Conservation (phyloP, 2,329 filamentous ascomycete genomes). For the Elsinoe fawcettii region DNA sequence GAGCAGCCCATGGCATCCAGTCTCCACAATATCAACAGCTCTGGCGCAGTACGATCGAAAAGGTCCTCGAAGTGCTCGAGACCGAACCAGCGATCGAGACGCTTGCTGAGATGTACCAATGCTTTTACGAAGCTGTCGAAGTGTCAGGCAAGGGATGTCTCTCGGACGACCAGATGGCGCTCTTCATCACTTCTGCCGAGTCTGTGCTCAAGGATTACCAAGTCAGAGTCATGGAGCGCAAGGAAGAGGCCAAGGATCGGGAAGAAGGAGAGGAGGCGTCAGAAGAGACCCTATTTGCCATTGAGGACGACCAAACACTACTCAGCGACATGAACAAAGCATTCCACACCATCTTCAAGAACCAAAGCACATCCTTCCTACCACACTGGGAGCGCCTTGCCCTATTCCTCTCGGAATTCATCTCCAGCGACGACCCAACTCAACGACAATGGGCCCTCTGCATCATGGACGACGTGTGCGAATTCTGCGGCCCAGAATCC, state of each 20-base stretch:
- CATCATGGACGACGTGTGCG: conserved; percentile 95
- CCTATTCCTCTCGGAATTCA: conserved; percentile 76
- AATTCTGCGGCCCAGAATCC: conserved; percentile 87
- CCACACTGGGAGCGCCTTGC: conserved; percentile 81
- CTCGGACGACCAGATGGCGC: conserved; percentile 67
- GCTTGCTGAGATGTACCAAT: conserved; percentile 97
- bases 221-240: conserved; percentile 69
- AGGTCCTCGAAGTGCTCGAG: conserved; percentile 84
- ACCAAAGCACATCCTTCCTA: conserved; percentile 78
- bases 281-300: conserved; percentile 79
- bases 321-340: conserved; percentile 99
- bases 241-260: conserved; percentile 74
- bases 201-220: conserved; percentile 90
- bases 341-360: conserved; percentile 98
- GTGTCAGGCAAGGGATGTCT: conserved; percentile 83
- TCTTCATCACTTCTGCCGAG: conserved; percentile 79
- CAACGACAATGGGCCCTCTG: conserved; percentile 98
- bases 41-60: conserved; percentile 79
- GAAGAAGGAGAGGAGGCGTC: conserved; percentile 70
- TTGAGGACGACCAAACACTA: conserved; percentile 94
- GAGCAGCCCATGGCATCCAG: conserved; percentile 75
- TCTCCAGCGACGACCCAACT: conserved; percentile 72
- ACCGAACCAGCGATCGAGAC: conserved; percentile 95
- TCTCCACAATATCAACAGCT: conserved; percentile 73
- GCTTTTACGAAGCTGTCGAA: conserved; percentile 97